phyloP scores from a whole-genome alignment of 495 filamentous ascomycete species.

The Lentithecium fluviatile region DNA sequence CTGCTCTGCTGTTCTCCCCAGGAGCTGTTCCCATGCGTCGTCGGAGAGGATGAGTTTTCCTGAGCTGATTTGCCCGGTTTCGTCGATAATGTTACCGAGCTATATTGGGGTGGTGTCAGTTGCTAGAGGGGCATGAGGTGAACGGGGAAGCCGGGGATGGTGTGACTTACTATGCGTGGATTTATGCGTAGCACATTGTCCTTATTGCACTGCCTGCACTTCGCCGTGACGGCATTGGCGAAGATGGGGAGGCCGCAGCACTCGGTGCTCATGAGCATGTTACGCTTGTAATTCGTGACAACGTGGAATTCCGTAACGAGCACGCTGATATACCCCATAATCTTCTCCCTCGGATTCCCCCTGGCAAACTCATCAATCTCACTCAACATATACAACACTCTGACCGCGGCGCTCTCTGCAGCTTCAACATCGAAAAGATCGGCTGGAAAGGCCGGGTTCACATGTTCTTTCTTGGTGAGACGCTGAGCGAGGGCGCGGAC shows the following conservation, averaged over 20 bases:
- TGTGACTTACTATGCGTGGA: constrained; percentile 46
- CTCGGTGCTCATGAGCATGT: constrained; percentile 55
- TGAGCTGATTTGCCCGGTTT: constrained; percentile 51
- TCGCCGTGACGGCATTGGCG: constrained; percentile 48
- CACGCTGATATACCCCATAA: constrained; percentile 58
- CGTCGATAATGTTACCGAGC: constrained; percentile 55
- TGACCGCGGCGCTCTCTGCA: constrained; percentile 46
- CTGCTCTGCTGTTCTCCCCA: constrained; percentile 47
- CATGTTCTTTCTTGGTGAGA: constrained; percentile 53
- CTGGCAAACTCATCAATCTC: constrained; percentile 59
- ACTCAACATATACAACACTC: constrained; percentile 57
- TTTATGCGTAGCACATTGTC: constrained; percentile 51
- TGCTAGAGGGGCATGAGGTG: neutral
- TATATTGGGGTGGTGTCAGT: constrained; percentile 4
- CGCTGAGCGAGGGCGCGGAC: constrained; percentile 52
- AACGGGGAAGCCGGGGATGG: neutral
- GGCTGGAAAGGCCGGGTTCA: constrained; percentile 53
- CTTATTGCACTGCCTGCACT: constrained; percentile 56
- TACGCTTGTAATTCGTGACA: constrained; percentile 46
- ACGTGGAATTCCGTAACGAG: constrained; percentile 57
- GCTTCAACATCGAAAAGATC: constrained; percentile 53
- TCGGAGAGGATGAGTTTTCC: constrained; percentile 56
- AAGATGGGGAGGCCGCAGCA: constrained; percentile 61
- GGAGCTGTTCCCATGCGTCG: constrained; percentile 54
- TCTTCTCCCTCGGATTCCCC: constrained; percentile 43